Conservation (phyloP, 2,329 filamentous ascomycete species). For the Phialophora chinensis region DNA sequence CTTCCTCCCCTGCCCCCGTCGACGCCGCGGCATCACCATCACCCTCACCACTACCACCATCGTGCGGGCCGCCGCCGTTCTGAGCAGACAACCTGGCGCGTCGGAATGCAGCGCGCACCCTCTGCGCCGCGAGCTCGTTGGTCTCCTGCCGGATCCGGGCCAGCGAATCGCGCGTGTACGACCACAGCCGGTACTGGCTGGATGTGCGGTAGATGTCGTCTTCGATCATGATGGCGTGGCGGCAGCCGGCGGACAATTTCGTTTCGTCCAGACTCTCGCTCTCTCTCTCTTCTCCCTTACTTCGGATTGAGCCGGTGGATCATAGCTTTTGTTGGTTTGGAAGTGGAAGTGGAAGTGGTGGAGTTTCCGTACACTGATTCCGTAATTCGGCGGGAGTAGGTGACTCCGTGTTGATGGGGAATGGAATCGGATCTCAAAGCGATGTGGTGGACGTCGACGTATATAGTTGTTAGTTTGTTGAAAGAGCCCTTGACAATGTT, state of each 20-base stretch:
- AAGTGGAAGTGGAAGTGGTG: not conserved
- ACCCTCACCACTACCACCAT: conserved; percentile 11
- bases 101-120: conserved; percentile 64
- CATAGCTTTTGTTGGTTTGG: not conserved
- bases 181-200: conserved; percentile 91
- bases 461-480: not conserved
- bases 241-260: too few species aligned
- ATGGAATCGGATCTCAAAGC: not conserved
- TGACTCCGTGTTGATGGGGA: not conserved
- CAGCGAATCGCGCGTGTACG: conserved; percentile 78
- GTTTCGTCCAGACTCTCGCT: too few species aligned
- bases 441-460: not conserved
- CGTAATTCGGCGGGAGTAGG: not conserved
- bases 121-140: conserved; percentile 77
- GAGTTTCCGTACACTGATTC: not conserved
- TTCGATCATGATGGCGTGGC: conserved; percentile 70
- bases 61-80: conserved; percentile 40
- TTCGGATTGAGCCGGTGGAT: not conserved
- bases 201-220: conserved; percentile 89
- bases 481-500: not conserved
- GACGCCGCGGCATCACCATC: conserved; percentile 26
- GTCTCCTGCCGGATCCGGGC: conserved; percentile 75
- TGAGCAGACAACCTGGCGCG: conserved; percentile 50
- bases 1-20: not conserved
- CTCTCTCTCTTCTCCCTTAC: not conserved